Conservation (phyloP, 306 rosid species). For the Acmispon strigosus region DNA sequence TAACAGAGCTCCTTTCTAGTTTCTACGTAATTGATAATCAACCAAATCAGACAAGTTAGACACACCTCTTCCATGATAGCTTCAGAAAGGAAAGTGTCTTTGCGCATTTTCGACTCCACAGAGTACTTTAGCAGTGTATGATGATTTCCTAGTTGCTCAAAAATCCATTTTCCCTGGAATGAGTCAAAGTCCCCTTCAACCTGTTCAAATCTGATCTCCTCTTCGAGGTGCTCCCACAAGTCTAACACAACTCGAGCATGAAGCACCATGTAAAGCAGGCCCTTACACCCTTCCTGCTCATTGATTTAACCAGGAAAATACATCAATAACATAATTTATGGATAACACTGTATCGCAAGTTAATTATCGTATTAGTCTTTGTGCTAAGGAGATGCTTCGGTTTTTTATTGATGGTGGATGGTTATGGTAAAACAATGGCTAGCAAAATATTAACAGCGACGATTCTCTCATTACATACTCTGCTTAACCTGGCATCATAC, state of each 20-base stretch:
- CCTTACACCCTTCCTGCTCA: slow-evolving; percentile 94
- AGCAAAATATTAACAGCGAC: neutral
- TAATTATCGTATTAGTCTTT: neutral
- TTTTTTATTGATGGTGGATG: neutral
- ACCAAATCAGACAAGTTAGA: slow-evolving; percentile 9
- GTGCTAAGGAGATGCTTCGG: neutral
- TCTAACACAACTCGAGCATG: slow-evolving; percentile 98
- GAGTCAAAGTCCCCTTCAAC: slow-evolving; percentile 96
- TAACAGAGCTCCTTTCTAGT: neutral
- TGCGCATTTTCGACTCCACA: slow-evolving; percentile 92
- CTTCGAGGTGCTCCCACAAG: slow-evolving; percentile 71
- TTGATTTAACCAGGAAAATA: neutral
- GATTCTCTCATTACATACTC: neutral
- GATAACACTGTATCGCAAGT: neutral
- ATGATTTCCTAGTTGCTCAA: slow-evolving; percentile 95
- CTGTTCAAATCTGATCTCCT: slow-evolving; percentile 87
- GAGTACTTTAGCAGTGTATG: slow-evolving; percentile 85
- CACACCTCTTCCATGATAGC: slow-evolving; percentile 93
- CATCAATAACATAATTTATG: neutral
- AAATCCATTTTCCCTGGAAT: slow-evolving; percentile 77
- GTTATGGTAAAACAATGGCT: neutral
- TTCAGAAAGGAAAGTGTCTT: slow-evolving; percentile 91
- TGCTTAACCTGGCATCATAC: slow-evolving; percentile 28
- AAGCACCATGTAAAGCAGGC: slow-evolving; percentile 94
- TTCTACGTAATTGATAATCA: neutral